Base-by-base conservation (phyloP, 140 eudicot genomes). In the Flaveria floridana region DNA sequence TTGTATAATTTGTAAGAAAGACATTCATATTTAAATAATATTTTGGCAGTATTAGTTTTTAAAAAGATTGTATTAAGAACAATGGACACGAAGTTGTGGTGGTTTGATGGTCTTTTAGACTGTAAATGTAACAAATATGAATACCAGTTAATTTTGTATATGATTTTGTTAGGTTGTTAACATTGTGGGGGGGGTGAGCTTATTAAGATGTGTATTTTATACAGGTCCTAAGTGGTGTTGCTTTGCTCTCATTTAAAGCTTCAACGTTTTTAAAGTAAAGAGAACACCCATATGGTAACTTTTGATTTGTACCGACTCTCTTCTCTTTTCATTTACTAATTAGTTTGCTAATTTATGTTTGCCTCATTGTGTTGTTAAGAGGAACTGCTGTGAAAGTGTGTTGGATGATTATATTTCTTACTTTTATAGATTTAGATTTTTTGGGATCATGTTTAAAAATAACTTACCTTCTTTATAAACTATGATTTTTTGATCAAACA, bases 201-300 rank as follows among this genome's bases (percentile, higher is more conserved):
- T 75, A 39, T 30, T 48, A 16, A 30, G 10, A 26, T 70, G 4
- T 71, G 20, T 25, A 2, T 55, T 47, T 66, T n/a, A 8, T 59
- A 63, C 88, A 94, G 99, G 99, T 94, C n/a, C 84, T 94, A 61
- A 94, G 99, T 69, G 88, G 97, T 0, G 96, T 90, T 68, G 96
- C 99, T 18, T 84, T 94, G 91, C 73, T 88, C 65, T 94, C 99
- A 13, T 94, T 70, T 83, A 90, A 78, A 86, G 99, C 97, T 85
- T 92, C 97, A 23, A 85, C 82, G 82, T 85, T 86, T 76, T 97
- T 97, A 1, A 94, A 89, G 85, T 97, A 94, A 84, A 94, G 90
- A 90, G 99, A 94, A 85, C 99, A 94, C 51, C 99, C 99, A 85
- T 94, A 94, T 90, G 99, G 99, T 94, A 89, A 51, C 90, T 78